Conservation (phyloP, 148 eudicot species). For the Heliamphora exappendiculata region DNA sequence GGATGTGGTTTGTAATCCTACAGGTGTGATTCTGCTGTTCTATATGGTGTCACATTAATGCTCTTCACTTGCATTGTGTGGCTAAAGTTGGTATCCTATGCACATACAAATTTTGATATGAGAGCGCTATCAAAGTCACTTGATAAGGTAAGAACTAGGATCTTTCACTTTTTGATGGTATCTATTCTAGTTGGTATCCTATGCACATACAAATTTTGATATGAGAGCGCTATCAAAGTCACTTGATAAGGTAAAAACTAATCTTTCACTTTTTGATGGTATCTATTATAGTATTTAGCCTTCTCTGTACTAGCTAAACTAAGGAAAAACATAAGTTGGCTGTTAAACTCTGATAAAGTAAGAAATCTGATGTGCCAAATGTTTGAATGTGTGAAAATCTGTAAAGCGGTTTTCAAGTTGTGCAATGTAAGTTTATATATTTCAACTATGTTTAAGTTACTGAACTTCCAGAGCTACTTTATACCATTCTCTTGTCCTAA, state of each 20-base stretch:
- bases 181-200: conserved; percentile 83
- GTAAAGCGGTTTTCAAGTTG: background rate
- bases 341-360: background rate
- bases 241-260: conserved; percentile 42
- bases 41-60: conserved; percentile 72
- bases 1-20: conserved; percentile 14
- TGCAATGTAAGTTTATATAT: background rate
- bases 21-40: conserved; percentile 94
- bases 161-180: conserved; percentile 4
- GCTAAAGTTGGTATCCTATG: conserved; percentile 89
- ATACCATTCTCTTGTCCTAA: background rate
- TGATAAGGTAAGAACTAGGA: conserved; percentile 40
- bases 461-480: background rate
- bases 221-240: conserved; percentile 65
- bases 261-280: conserved; percentile 8
- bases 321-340: background rate
- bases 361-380: background rate
- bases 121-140: conserved; percentile 54
- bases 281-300: background rate
- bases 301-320: background rate
- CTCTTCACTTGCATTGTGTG: conserved; percentile 80
- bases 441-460: background rate
- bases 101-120: conserved; percentile 86
- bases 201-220: conserved; percentile 85
- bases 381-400: background rate